Conservation (phyloP, 345 rosid genomes). For the Psidium friedrichsthalianum region DNA sequence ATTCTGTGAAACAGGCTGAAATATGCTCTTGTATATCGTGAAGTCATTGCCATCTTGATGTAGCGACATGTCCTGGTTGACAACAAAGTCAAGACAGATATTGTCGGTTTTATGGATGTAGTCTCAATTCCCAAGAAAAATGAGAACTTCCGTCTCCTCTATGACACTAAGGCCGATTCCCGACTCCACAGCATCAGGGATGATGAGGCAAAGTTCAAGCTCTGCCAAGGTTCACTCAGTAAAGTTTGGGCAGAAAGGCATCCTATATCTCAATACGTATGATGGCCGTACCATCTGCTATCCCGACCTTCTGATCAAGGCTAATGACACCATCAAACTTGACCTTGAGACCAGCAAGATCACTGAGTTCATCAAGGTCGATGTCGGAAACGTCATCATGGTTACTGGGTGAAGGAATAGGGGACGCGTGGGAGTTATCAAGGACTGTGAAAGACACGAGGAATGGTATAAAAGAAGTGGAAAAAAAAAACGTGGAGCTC, state of each 20-base stretch:
- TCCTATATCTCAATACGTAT: slow-evolving; percentile 68
- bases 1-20: slow-evolving; percentile 64
- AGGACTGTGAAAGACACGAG: slow-evolving; percentile 75
- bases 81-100: slow-evolving; percentile 76
- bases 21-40: no score
- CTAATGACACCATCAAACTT: slow-evolving; percentile 76
- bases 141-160: slow-evolving; percentile 76
- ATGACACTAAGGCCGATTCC: slow-evolving; percentile 81
- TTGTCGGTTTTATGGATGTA: slow-evolving; percentile 90
- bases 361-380: slow-evolving; percentile 70
- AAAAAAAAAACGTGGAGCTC: no score
- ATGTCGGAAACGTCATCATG: slow-evolving; percentile 84
- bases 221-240: slow-evolving; percentile 71
- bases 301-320: slow-evolving; percentile 83
- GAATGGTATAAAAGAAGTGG: no score
- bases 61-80: slow-evolving; percentile 74
- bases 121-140: slow-evolving; percentile 80
- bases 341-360: slow-evolving; percentile 72
- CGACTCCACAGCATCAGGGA: slow-evolving; percentile 65
- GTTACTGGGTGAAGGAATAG: slow-evolving; percentile 90
- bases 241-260: slow-evolving; percentile 68
- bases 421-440: slow-evolving; percentile 75
- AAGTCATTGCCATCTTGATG: no score
- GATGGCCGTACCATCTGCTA: slow-evolving; percentile 88
- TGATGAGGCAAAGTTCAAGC: slow-evolving; percentile 84